Conservation (phyloP, 179 eudicot species). For the Dionaea muscipula region DNA sequence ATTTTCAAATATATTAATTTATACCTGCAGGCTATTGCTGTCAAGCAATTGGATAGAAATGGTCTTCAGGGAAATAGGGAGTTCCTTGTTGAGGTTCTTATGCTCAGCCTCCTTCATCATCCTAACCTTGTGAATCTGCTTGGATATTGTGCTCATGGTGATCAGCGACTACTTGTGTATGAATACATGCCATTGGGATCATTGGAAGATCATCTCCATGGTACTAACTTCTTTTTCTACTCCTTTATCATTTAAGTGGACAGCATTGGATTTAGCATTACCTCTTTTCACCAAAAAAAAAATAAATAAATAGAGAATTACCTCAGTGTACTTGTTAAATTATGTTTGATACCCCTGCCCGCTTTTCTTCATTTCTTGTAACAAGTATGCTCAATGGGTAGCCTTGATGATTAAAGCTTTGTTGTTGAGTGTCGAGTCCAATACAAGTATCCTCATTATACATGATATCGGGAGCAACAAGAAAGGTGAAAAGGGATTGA, state of each 20-base stretch:
- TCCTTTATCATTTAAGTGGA: too few species aligned
- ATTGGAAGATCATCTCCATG: slow-evolving; percentile 88
- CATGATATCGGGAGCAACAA: too few species aligned
- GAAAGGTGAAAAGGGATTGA: too few species aligned
- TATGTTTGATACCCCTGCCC: neutral
- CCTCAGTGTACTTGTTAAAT: neutral
- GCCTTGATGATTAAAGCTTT: too few species aligned
- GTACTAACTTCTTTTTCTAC: slow-evolving; percentile 19
- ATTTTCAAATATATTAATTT: neutral
- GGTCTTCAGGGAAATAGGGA: slow-evolving; percentile 97
- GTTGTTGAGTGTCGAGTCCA: too few species aligned
- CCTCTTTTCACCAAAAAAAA: too few species aligned
- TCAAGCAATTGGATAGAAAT: slow-evolving; percentile 84
- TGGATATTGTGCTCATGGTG: slow-evolving; percentile 96
- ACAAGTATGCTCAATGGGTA: too few species aligned
- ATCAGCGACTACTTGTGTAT: slow-evolving; percentile 80
- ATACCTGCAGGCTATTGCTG: slow-evolving; percentile 64
- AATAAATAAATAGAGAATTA: too few species aligned
- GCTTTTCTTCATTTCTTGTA: neutral
- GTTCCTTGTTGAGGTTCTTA: slow-evolving; percentile 88
- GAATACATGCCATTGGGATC: slow-evolving; percentile 87
- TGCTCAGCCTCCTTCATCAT: slow-evolving; percentile 92
- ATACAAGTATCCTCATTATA: too few species aligned
- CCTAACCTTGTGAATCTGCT: slow-evolving; percentile 66
- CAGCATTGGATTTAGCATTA: too few species aligned